phyloP scores from a whole-genome alignment of 768 basidiomycete genomes.

The Pleurotus djamor region DNA sequence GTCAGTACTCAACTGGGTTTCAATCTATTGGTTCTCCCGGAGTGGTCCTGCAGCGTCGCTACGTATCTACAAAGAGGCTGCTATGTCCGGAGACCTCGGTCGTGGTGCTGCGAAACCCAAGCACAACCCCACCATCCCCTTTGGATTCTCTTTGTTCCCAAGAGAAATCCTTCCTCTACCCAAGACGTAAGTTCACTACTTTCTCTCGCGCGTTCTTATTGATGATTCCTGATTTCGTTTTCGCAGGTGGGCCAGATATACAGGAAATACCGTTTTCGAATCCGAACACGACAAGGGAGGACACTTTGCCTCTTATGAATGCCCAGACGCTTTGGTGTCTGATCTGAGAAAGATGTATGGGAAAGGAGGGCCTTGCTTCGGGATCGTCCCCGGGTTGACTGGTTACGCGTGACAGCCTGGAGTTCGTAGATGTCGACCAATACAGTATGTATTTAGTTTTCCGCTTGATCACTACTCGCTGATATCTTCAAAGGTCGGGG shows the following conservation, averaged over 20 bases:
- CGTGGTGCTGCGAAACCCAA: not conserved
- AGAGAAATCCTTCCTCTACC: constrained; percentile 25
- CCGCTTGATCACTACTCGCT: too few species aligned
- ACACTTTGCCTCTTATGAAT: constrained; percentile 40
- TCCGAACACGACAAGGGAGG: constrained; percentile 37
- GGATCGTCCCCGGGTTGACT: constrained; percentile 19
- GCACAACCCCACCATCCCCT: not conserved
- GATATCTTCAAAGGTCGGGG: too few species aligned
- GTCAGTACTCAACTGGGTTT: constrained; percentile 61
- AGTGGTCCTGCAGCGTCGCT: constrained; percentile 55
- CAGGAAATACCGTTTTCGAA: constrained; percentile 32
- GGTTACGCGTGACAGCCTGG: constrained; percentile 16
- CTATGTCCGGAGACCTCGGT: constrained; percentile 10
- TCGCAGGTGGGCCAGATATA: not conserved
- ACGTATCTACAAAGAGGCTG: constrained; percentile 55
- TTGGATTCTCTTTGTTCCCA: constrained; percentile 18
- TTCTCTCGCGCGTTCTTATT: not conserved
- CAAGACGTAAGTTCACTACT: constrained; percentile 20
- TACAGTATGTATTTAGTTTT: too few species aligned
- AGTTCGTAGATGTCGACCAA: too few species aligned
- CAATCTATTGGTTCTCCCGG: constrained; percentile 61
- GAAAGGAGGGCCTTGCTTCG: constrained; percentile 23
- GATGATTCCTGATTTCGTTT: not conserved
- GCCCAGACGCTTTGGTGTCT: constrained; percentile 25
- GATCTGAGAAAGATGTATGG: constrained; percentile 46